These are phyloP conservation scores for Globisporangium viniferum DNA, from an alignment of 352 stramenopile genomes.

Conservation along the genomic window DNA sequence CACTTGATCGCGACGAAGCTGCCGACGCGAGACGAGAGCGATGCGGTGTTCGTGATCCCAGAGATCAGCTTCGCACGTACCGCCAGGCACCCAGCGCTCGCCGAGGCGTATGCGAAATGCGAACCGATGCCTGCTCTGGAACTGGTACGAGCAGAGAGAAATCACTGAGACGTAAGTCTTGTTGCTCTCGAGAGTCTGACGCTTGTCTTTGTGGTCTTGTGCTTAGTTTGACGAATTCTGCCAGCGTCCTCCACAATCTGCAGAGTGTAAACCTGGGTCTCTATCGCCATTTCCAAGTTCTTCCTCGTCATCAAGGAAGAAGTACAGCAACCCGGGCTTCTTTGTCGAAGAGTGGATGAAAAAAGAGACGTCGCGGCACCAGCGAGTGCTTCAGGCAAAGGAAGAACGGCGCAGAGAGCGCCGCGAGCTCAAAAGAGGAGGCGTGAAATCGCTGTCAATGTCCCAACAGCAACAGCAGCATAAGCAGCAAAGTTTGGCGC, in stretches of 20 bases:
- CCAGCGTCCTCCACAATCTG: not conserved
- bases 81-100: constrained; percentile 19
- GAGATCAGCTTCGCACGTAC: constrained; percentile 12
- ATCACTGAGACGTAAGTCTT: not conserved
- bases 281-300: not conserved
- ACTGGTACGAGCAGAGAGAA: constrained; percentile 19
- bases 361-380: constrained; percentile 31
- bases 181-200: not conserved
- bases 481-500: constrained; percentile 14
- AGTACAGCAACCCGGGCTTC: constrained; percentile 59
- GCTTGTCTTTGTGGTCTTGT: not conserved
- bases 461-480: constrained; percentile 9
- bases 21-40: constrained; percentile 18
- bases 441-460: not conserved
- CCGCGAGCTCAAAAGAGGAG: constrained; percentile 13
- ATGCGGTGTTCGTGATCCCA: constrained; percentile 23
- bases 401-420: constrained; percentile 23
- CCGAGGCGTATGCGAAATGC: constrained; percentile 32
- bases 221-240: constrained; percentile 42
- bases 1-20: constrained; percentile 19
- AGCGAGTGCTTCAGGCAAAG: constrained; percentile 31
- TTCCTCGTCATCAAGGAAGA: constrained; percentile 33
- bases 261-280: not conserved
- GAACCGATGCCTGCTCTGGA: constrained; percentile 42
- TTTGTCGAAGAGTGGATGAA: constrained; percentile 63